Percentiles rank a stretch among this genome's conserved stretches.
Evolutionary conservation across 2,329 filamentous ascomycete genomes (phyloP).

Genomic region (Ophiocordyceps camponoti-rufipedis): DNA sequence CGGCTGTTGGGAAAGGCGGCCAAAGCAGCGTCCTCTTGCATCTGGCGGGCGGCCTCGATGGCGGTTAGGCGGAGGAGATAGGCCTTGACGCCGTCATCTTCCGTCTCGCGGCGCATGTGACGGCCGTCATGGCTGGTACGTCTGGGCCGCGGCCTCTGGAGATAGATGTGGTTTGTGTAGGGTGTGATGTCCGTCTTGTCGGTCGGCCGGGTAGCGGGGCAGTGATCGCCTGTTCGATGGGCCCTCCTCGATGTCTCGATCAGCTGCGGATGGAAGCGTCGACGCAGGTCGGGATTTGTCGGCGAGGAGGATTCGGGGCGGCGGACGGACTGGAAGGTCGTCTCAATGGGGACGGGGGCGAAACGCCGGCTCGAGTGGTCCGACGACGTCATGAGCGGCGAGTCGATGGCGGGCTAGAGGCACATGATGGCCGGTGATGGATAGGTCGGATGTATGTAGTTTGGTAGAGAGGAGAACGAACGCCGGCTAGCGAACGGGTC

Average conservation of each 20-base stretch:
- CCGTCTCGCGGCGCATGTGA: constrained; percentile 41
- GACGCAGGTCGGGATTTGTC: constrained; percentile 19
- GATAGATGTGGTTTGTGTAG: constrained; percentile 43
- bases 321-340: constrained; percentile 42
- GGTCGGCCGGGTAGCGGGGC: constrained; percentile 41
- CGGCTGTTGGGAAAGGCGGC: constrained; percentile 60
- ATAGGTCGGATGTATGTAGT: not conserved
- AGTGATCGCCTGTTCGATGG: constrained; percentile 45
- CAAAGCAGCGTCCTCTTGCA: constrained; percentile 53
- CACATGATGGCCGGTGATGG: not conserved
- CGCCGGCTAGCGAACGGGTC: not conserved
- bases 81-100: constrained; percentile 57
- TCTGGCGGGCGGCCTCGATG: constrained; percentile 59
- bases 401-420: not conserved
- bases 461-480: not conserved
- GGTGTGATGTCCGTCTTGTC: constrained; percentile 58
- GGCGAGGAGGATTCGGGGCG: constrained; percentile 20
- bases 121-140: constrained; percentile 13
- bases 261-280: constrained; percentile 57
- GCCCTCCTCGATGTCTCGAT: constrained; percentile 64
- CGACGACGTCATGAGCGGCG: constrained; percentile 16
- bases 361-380: constrained; percentile 38
- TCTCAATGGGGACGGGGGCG: constrained; percentile 54
- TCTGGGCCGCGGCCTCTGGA: constrained; percentile 16
- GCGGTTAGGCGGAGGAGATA: constrained; percentile 68